These are phyloP conservation scores for Agrostemma githago DNA, from an alignment of 148 eudicot genomes.

Conservation along the genomic window DNA sequence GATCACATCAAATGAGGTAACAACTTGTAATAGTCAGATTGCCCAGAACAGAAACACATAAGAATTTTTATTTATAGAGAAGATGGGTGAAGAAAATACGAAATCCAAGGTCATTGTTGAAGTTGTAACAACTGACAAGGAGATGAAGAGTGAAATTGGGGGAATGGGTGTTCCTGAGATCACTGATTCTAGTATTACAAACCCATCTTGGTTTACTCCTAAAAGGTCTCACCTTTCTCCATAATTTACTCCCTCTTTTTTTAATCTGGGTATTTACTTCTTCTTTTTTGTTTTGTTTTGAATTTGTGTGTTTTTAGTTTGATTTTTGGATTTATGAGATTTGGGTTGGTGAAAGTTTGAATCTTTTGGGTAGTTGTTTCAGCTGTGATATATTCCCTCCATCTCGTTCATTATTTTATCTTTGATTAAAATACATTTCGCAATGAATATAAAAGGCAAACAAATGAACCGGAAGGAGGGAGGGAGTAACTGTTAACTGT, in stretches of 20 bases:
- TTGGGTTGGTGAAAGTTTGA: constrained; percentile 19
- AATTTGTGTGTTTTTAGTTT: background rate
- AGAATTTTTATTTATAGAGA: background rate
- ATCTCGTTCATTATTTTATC: too few species aligned
- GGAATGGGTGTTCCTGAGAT: constrained; percentile 23
- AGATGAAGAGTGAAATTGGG: constrained; percentile 20
- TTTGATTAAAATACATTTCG: too few species aligned
- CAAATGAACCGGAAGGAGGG: too few species aligned
- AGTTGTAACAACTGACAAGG: constrained; percentile 32
- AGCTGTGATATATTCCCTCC: background rate
- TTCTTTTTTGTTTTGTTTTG: background rate
- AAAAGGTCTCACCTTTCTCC: constrained; percentile 42
- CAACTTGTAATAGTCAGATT: background rate
- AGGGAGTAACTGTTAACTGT: background rate
- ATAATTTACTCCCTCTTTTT: background rate
- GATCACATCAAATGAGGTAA: constrained; percentile 16
- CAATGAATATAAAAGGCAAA: too few species aligned
- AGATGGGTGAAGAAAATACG: constrained; percentile 30
- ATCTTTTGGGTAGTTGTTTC: constrained; percentile 10
- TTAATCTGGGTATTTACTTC: background rate
- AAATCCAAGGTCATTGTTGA: constrained; percentile 20
- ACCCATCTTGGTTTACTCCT: constrained; percentile 80
- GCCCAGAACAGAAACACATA: constrained; percentile 12
- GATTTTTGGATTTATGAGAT: background rate
- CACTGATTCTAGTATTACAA: constrained; percentile 30